phyloP scores from a whole-genome alignment of 768 basidiomycete species.

The Trametes cingulata region DNA sequence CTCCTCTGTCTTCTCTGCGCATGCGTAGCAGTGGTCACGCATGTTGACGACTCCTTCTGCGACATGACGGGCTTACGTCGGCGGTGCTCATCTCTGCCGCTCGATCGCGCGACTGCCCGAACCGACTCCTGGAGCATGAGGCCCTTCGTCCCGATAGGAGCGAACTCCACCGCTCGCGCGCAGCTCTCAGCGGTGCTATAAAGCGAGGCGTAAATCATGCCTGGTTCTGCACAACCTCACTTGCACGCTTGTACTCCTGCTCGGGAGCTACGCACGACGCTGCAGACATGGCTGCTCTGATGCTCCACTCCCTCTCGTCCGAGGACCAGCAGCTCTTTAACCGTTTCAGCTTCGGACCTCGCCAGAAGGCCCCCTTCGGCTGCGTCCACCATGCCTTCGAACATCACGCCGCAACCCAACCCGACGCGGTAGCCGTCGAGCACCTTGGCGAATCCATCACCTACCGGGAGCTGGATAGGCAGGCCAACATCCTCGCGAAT shows the following conservation, averaged over 20 bases:
- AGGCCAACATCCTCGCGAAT: constrained; percentile 47
- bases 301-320: constrained; percentile 34
- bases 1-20: constrained; percentile 6
- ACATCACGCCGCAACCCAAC: constrained; percentile 42
- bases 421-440: constrained; percentile 48
- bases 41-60: constrained; percentile 3
- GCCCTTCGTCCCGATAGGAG: not conserved
- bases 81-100: not conserved
- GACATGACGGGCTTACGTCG: constrained; percentile 17
- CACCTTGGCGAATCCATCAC: constrained; percentile 49
- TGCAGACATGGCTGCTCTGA: constrained; percentile 18
- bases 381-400: constrained; percentile 61
- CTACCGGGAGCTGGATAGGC: constrained; percentile 51
- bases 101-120: not conserved
- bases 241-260: constrained; percentile 1
- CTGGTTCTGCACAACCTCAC: not conserved
- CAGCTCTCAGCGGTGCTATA: constrained; percentile 9
- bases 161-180: constrained; percentile 12
- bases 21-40: constrained; percentile 4
- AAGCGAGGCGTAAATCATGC: not conserved
- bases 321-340: constrained; percentile 46
- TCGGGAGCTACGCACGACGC: constrained; percentile 4
- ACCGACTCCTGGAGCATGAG: not conserved
- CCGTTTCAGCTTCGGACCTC: constrained; percentile 46
- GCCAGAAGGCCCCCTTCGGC: constrained; percentile 40